Evolutionary conservation across 2,329 filamentous ascomycete genomes (phyloP).

Genomic region (Tolypocladium tropicale): DNA sequence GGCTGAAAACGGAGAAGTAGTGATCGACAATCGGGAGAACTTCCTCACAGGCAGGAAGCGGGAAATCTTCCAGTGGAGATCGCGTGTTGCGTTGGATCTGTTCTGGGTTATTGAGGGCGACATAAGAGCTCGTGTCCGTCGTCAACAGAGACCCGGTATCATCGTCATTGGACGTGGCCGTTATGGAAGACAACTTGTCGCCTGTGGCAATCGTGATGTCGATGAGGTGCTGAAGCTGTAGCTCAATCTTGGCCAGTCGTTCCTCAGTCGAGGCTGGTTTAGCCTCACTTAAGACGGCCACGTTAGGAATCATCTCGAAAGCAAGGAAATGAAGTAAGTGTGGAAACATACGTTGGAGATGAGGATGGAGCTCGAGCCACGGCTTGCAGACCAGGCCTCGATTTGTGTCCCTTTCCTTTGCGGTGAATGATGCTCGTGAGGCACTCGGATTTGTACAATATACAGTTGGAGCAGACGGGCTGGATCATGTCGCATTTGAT

Average conservation of each 20-base stretch:
- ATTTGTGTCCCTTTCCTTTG: conserved; percentile 12
- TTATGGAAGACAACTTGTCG: neutral
- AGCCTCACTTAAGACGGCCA: conserved; percentile 5
- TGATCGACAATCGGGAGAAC: conserved; percentile 23
- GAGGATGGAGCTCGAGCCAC: neutral
- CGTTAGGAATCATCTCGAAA: neutral
- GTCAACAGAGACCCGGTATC: neutral
- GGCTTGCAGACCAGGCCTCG: conserved; percentile 5
- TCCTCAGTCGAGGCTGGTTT: conserved; percentile 7
- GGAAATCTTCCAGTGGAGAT: conserved; percentile 7
- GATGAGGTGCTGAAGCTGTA: conserved; percentile 20
- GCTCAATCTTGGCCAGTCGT: conserved; percentile 20
- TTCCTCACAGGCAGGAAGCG: conserved; percentile 22
- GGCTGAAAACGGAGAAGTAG: conserved; percentile 26
- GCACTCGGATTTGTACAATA: conserved; percentile 30
- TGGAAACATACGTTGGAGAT: neutral
- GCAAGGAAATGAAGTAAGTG: no score
- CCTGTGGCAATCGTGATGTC: neutral
- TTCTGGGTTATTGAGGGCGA: conserved; percentile 4
- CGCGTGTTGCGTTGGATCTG: neutral
- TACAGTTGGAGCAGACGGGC: conserved; percentile 32
- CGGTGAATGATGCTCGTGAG: conserved; percentile 14
- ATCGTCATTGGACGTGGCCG: neutral
- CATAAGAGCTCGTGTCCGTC: neutral
- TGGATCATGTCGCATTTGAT: conserved; percentile 35